Evolutionary conservation across 768 basidiomycete species (phyloP), one percentile per base, ranked within the genome.

Genomic region (Lentinula lateritia): DNA sequence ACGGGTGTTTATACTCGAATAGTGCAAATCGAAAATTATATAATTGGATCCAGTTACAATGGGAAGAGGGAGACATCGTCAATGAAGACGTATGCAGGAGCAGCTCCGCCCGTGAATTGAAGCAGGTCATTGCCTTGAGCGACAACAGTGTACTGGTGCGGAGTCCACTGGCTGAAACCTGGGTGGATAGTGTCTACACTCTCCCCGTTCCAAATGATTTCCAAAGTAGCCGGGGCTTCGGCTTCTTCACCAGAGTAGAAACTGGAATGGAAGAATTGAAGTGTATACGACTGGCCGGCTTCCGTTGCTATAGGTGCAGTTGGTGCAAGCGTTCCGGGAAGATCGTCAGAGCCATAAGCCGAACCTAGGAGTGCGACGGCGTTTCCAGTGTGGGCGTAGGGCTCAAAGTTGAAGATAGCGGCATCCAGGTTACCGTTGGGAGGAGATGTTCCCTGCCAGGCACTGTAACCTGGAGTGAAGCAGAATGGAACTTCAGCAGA

Each of bases 41-140:
- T 28, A 3, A 28, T 28, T 28, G 3, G 3, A 38, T 20, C 15
- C 18, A 34, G 6, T 46, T 20, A 48, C 34, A 50, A 35, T 9
- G 7, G 46, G 61, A 56, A 75, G 6, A 75, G 67, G 42, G 55
- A 48, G 46, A 80, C 65, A 64, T 80, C 78, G 66, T 82, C 81
- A 58, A 82, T 71, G 70, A 81, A 82, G 10, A 75, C 74, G 77
- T 78, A 82, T 7, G 81, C 78, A 6, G 81, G 81, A 6, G 80
- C 77, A 16, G 67, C 68, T 0, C 80, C 80, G 32, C 81, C 81
- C 50, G 69, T 70, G 71, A 80, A 77, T 0, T 74, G 70, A 50
- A 80, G 68, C 9, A 70, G 63, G 62, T 80, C 78, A 35, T 67
- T 71, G n/a, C 78, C 77, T 16, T 62, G 65, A 2, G 71, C 81